Evolutionary conservation across 2,329 filamentous ascomycete species (phyloP).

Genomic region (Fusarium fujikuroi): DNA sequence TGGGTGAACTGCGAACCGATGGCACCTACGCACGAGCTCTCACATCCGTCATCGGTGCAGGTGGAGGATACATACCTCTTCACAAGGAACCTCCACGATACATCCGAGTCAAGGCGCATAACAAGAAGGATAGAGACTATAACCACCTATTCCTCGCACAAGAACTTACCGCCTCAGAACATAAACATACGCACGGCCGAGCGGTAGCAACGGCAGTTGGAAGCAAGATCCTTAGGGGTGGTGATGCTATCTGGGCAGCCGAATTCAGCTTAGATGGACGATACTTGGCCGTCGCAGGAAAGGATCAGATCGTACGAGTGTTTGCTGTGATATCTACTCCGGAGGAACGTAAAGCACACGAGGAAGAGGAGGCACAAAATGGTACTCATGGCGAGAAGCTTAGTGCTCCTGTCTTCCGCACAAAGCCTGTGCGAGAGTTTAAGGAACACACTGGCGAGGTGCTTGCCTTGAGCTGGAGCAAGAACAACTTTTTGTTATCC

Average conservation of each 20-base stretch:
- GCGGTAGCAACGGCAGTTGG: conserved; percentile 52
- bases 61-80: conserved; percentile 80
- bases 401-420: conserved; percentile 89
- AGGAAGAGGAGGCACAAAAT: conserved; percentile 65
- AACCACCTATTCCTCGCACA: conserved; percentile 91
- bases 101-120: conserved; percentile 83
- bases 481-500: conserved; percentile 96
- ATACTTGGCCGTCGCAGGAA: conserved; percentile 91
- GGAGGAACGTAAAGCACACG: conserved; percentile 80
- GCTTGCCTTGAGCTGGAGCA: conserved; percentile 95
- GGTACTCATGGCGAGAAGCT: conserved; percentile 66
- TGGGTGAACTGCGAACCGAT: conserved; percentile 75
- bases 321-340: conserved; percentile 88
- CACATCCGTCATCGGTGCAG: conserved; percentile 76
- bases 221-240: conserved; percentile 56
- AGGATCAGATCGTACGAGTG: conserved; percentile 85
- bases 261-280: conserved; percentile 93
- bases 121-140: conserved; percentile 86
- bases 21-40: conserved; percentile 87
- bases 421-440: conserved; percentile 82
- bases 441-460: conserved; percentile 86
- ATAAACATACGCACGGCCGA: conserved; percentile 44
- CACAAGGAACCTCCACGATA: conserved; percentile 92
- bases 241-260: conserved; percentile 86
- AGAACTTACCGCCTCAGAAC: conserved; percentile 76